A percentile compares a stretch with the other conserved stretches of the same genome.
phyloP scores from a whole-genome alignment of 805 yeast species.

The Metschnikowia santaceciliae region DNA sequence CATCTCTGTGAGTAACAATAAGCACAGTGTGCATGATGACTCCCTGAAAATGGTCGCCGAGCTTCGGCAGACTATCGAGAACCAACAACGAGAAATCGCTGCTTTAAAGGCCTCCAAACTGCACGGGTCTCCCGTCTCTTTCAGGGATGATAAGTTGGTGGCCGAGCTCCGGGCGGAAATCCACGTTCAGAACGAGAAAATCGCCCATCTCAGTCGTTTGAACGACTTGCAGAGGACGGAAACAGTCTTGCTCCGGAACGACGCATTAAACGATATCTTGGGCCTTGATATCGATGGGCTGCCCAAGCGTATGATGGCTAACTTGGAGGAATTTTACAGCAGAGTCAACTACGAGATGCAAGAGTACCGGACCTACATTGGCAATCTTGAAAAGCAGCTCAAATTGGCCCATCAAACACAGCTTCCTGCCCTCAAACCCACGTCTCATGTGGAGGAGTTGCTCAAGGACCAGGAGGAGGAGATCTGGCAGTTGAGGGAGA shows the following conservation, averaged over 20 bases:
- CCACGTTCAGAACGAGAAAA: constrained; percentile 56
- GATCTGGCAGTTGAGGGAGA: constrained; percentile 57
- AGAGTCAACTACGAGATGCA: constrained; percentile 49
- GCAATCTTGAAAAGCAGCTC: constrained; percentile 55
- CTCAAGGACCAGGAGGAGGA: constrained; percentile 65
- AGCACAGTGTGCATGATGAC: constrained; percentile 28
- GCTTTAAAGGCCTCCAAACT: constrained; percentile 21
- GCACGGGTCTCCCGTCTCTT: neutral
- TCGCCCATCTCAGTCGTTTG: constrained; percentile 65
- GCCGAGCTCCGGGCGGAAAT: constrained; percentile 56
- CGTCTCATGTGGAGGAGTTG: constrained; percentile 23
- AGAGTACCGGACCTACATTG: constrained; percentile 56
- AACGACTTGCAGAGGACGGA: constrained; percentile 58
- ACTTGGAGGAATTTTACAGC: constrained; percentile 47
- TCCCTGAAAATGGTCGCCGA: constrained; percentile 50
- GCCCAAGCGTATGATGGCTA: constrained; percentile 42
- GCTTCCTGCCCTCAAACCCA: neutral
- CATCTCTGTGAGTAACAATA: constrained; percentile 58
- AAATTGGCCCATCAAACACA: constrained; percentile 24
- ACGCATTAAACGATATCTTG: constrained; percentile 56
- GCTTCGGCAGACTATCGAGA: constrained; percentile 56
- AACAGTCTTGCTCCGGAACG: constrained; percentile 53
- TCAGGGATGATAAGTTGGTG: neutral
- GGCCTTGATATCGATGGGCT: constrained; percentile 34
- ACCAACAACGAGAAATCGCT: constrained; percentile 52